Conservation (phyloP, 345 rosid genomes). For the Citrus inodora region DNA sequence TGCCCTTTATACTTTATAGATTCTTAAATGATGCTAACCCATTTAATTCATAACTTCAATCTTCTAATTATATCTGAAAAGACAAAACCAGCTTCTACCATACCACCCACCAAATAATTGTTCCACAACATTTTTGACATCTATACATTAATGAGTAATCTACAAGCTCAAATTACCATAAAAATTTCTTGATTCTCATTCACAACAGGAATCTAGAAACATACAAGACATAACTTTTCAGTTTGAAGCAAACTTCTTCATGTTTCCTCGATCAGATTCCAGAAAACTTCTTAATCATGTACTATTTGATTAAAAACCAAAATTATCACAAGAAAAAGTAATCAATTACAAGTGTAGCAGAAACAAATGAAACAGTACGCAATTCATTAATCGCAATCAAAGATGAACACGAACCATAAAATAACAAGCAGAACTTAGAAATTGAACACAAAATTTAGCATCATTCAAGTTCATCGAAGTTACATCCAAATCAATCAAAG, state of each 20-base stretch:
- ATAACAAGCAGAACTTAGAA: not conserved
- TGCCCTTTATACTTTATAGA: not conserved
- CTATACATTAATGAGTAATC: not conserved
- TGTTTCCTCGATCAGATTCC: not conserved
- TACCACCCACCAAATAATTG: not conserved
- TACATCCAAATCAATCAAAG: slow-evolving; percentile 13
- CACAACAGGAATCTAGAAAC: slow-evolving; percentile 9
- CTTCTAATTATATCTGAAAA: not conserved
- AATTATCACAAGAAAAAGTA: not conserved
- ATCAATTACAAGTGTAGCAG: too few species aligned
- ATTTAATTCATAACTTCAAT: not conserved
- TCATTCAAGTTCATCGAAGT: not conserved
- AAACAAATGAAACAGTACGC: not conserved
- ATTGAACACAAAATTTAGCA: not conserved
- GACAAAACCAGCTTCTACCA: not conserved
- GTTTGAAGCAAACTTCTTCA: not conserved
- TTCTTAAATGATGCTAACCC: not conserved
- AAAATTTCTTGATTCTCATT: slow-evolving; percentile 4
- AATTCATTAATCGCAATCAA: not conserved
- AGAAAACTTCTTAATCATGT: not conserved
- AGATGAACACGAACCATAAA: not conserved
- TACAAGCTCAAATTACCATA: not conserved
- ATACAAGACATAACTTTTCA: not conserved
- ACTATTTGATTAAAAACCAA: not conserved
- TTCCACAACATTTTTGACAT: not conserved